Percentiles rank a stretch among this genome's conserved stretches.
Evolutionary conservation across 2,329 filamentous ascomycete genomes (phyloP).

Genomic region (Epichloe coenophiala): DNA sequence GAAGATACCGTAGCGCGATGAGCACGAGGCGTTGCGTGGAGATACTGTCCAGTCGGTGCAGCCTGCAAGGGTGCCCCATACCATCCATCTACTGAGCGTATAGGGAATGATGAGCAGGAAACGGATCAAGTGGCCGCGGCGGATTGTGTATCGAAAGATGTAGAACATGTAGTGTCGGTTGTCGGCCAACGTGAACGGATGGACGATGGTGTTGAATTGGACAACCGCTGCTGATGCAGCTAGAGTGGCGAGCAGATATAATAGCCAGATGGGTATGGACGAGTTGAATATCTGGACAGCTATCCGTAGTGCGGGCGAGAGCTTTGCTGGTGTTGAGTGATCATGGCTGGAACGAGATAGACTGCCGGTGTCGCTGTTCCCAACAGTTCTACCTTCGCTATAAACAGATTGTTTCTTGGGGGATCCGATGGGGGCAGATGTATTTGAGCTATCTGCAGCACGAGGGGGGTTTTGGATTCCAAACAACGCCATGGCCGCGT

Average conservation of each 20-base stretch:
- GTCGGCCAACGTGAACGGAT: conserved; percentile 91
- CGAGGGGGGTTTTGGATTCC: background rate
- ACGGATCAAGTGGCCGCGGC: conserved; percentile 47
- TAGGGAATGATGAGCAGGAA: conserved; percentile 61
- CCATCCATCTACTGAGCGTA: conserved; percentile 52
- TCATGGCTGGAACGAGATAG: background rate
- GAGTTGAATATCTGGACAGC: conserved; percentile 13
- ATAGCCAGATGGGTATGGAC: conserved; percentile 20
- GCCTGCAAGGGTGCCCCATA: conserved; percentile 49
- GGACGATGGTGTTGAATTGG: conserved; percentile 79
- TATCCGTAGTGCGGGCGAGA: conserved; percentile 4
- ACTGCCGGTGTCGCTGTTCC: background rate
- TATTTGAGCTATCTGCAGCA: background rate
- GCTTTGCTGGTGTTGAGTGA: conserved; percentile 2
- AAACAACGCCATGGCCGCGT: conserved; percentile 4
- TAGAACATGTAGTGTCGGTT: conserved; percentile 98
- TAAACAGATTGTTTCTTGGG: background rate
- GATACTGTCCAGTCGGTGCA: conserved; percentile 13
- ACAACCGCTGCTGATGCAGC: conserved; percentile 36
- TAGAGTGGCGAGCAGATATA: conserved; percentile 23
- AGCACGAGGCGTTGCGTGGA: background rate
- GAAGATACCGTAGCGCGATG: background rate
- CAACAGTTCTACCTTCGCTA: background rate
- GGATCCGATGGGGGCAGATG: background rate
- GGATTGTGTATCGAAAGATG: conserved; percentile 73